These are phyloP conservation scores for Pseudocercospora crystallina DNA, from an alignment of 2,329 filamentous ascomycete genomes.

Conservation along the genomic window DNA sequence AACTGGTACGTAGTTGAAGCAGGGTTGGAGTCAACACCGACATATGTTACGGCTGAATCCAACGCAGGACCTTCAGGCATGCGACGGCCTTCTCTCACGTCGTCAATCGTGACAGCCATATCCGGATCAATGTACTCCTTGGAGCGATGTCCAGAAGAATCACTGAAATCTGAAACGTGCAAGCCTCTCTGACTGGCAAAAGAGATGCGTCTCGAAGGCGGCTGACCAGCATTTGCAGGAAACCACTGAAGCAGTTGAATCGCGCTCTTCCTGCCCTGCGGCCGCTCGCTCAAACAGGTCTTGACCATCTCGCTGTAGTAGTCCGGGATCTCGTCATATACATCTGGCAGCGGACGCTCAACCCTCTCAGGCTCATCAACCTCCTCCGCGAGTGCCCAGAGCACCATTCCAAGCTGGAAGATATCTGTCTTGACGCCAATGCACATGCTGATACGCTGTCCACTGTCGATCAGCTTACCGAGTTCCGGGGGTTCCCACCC, in stretches of 20 bases:
- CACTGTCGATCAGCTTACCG: slow-evolving; percentile 77
- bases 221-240: slow-evolving; percentile 43
- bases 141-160: slow-evolving; percentile 41
- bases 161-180: slow-evolving; percentile 38
- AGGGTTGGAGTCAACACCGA: slow-evolving; percentile 38
- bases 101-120: slow-evolving; percentile 45
- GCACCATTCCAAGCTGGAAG: slow-evolving; percentile 93
- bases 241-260: slow-evolving; percentile 69
- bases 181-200: slow-evolving; percentile 16
- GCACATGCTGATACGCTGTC: slow-evolving; percentile 91
- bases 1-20: slow-evolving; percentile 45
- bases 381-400: slow-evolving; percentile 86
- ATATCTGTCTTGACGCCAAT: slow-evolving; percentile 97
- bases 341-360: slow-evolving; percentile 65
- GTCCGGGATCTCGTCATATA: slow-evolving; percentile 61
- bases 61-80: slow-evolving; percentile 10
- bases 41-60: slow-evolving; percentile 31
- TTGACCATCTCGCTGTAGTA: slow-evolving; percentile 78
- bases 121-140: slow-evolving; percentile 51
- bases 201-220: slow-evolving; percentile 12
- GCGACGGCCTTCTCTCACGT: slow-evolving; percentile 36
- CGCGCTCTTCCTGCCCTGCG: slow-evolving; percentile 71
- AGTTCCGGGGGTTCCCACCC: slow-evolving; percentile 98
- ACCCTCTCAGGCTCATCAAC: slow-evolving; percentile 87
- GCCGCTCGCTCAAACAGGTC: slow-evolving; percentile 72